Base-by-base conservation (phyloP, 1,139 yeast genomes). In the Yamadazyma triangularis region DNA sequence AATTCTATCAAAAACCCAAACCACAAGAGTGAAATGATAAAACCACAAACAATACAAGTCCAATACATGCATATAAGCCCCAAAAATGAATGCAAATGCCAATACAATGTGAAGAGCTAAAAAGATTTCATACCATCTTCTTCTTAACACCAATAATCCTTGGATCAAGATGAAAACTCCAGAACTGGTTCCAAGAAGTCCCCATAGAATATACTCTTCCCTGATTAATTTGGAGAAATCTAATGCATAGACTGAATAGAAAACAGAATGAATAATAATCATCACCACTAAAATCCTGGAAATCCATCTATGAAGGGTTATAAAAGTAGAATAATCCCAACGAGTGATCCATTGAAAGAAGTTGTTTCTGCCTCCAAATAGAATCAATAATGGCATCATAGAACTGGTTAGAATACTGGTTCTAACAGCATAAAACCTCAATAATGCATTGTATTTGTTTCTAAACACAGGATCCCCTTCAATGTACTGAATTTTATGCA, bases 311-410 rank as follows among this genome's bases (percentile, higher is more conserved):
- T 80, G 87, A 41, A 68, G 70, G 18, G 75, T 57, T 28, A 76
- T 73, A 43, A 73, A 78, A 1, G 79, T 67, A 12, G 80, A 66
- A 43, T 71, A 75, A 23, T 78, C 70, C 74, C 82, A 69, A 14
- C 82, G 74, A 0, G 86, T 78, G 4, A 75, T 29, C 58, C 66
- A 60, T 37, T 73, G 69, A 23, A 79, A 49, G 31, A 79, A 53
- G 48, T 79, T 79, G 51, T 70, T 78, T 43, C 88, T 60, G 4
- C 85, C 83, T 0, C 79, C 83, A 56, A 79, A 67, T 22, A 74
- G 47, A 24, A 77, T 58, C 15, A 78, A 45, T 9, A 77, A 43
- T 0, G 83, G 84, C 44, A 73, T 48, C 38, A 73, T 56, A 15
- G 69, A 66, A 27, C 79, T 67, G 3, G 77, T 67, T 24, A 80